Conservation (phyloP, 2,329 filamentous ascomycete genomes). For the Ceratocystis destructans region DNA sequence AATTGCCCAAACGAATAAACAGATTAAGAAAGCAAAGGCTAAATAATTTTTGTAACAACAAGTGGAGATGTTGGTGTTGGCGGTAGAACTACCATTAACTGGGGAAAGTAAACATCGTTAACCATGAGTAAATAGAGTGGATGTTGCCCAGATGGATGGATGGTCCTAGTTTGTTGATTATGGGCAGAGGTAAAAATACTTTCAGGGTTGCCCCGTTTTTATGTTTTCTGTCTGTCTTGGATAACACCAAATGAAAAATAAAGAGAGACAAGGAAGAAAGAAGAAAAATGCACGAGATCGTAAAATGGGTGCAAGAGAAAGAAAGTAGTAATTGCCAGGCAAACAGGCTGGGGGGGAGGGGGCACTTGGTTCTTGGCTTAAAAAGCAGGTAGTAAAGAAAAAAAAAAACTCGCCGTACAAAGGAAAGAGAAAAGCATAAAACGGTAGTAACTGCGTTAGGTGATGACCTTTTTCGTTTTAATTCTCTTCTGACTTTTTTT, state of each 20-base stretch:
- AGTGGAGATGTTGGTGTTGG: background rate
- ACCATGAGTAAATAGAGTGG: background rate
- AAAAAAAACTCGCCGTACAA: background rate
- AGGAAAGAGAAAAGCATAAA: conserved; percentile 4
- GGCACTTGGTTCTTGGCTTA: background rate
- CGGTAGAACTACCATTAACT: background rate
- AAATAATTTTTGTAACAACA: background rate
- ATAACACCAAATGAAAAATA: background rate
- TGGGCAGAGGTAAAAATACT: background rate
- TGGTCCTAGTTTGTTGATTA: background rate
- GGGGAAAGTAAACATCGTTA: background rate
- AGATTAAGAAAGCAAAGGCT: background rate
- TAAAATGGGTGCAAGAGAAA: background rate
- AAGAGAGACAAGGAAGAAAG: background rate
- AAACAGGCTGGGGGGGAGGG: background rate
- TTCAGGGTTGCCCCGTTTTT: conserved; percentile 9
- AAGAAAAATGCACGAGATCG: too few relatives aligned
- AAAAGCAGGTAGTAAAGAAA: background rate
- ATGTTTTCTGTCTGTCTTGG: conserved; percentile 14
- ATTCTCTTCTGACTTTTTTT: conserved; percentile 4
- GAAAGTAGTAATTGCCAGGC: background rate
- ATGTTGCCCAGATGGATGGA: background rate
- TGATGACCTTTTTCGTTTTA: background rate
- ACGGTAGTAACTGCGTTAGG: background rate
- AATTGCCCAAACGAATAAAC: background rate